phyloP scores from a whole-genome alignment of 495 filamentous ascomycete species.

The Talaromyces wortmannii region DNA sequence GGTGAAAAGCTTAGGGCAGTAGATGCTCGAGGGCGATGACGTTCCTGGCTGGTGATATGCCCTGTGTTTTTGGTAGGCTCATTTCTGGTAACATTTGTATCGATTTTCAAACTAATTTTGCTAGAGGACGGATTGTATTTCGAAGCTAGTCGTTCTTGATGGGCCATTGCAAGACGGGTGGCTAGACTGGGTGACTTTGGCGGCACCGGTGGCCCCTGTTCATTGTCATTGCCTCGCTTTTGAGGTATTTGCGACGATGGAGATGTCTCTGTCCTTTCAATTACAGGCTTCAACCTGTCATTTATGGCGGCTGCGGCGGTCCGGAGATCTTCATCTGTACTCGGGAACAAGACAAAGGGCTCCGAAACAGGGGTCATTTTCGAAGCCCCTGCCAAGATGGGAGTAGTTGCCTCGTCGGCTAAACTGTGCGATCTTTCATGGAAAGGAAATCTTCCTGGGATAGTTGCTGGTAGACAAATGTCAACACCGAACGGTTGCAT shows the following conservation, averaged over 20 bases:
- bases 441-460: slow-evolving; percentile 60
- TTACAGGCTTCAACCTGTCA: slow-evolving; percentile 23
- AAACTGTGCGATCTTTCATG: slow-evolving; percentile 64
- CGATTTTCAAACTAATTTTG: background rate
- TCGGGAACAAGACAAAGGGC: slow-evolving; percentile 13
- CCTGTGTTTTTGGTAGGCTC: background rate
- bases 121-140: background rate
- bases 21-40: slow-evolving; percentile 14
- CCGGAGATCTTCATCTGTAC: background rate
- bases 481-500: slow-evolving; percentile 9
- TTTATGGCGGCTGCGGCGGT: slow-evolving; percentile 37
- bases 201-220: slow-evolving; percentile 30
- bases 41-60: slow-evolving; percentile 18
- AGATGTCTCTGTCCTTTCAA: background rate
- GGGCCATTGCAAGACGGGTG: background rate
- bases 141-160: background rate
- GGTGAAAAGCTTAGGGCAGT: slow-evolving; percentile 6
- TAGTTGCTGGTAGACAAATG: slow-evolving; percentile 51
- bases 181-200: slow-evolving; percentile 31
- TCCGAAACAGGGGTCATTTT: slow-evolving; percentile 16
- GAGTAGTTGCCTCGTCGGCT: slow-evolving; percentile 28
- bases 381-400: slow-evolving; percentile 35
- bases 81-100: background rate
- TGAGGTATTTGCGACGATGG: background rate
- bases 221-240: slow-evolving; percentile 10